Conservation (phyloP, 75 land plant species). For the Selaginella tamariscina region DNA sequence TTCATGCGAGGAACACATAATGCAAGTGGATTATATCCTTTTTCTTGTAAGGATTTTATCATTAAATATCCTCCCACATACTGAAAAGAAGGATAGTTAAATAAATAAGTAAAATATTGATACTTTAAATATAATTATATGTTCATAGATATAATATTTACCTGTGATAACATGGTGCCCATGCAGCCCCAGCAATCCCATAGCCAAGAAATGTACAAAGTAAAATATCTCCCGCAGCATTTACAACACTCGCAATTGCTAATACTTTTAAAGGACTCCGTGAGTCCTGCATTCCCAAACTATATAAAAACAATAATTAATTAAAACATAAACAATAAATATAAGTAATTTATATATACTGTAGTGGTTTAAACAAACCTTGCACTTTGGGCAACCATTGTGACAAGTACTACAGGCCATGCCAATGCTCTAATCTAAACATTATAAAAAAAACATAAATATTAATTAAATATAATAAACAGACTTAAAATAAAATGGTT, state of each 20-base stretch:
- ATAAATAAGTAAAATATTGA: not conserved
- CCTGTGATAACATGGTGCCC: slow-evolving; percentile 97
- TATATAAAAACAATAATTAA: slow-evolving; percentile 18
- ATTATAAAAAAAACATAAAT: not conserved
- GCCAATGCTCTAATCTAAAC: slow-evolving; percentile 69
- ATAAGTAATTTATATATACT: not conserved
- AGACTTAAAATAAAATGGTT: not conserved
- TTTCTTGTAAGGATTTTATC: slow-evolving; percentile 42
- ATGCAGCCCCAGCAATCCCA: slow-evolving; percentile 97
- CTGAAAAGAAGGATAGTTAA: slow-evolving; percentile 20
- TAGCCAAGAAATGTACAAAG: slow-evolving; percentile 54
- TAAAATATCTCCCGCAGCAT: slow-evolving; percentile 55
- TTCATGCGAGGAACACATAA: slow-evolving; percentile 43
- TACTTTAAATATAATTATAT: no score
- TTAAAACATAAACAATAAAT: slow-evolving; percentile 1
- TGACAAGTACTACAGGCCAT: slow-evolving; percentile 90
- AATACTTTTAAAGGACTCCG: slow-evolving; percentile 88
- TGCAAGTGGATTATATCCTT: slow-evolving; percentile 52
- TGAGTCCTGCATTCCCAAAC: slow-evolving; percentile 91
- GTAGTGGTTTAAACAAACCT: slow-evolving; percentile 48
- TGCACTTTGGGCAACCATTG: slow-evolving; percentile 94
- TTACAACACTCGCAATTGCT: slow-evolving; percentile 54
- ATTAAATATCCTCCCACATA: slow-evolving; percentile 73
- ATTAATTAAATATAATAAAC: not conserved
- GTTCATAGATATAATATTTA: no score